Evolutionary conservation across 2,329 filamentous ascomycete species (phyloP).

Genomic region (Xylaria sp.): DNA sequence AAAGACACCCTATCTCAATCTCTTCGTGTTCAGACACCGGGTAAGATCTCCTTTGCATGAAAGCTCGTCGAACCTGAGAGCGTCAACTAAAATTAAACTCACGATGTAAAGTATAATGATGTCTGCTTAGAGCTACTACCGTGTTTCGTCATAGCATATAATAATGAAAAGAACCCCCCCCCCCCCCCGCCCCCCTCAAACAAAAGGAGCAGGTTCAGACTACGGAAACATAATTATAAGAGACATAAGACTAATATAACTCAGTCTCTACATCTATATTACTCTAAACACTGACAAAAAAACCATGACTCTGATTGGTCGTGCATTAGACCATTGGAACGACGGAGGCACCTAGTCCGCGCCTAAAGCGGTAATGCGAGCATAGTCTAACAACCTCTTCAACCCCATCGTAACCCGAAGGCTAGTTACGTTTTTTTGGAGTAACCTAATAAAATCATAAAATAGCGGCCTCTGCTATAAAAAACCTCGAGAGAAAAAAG

Average conservation of each 20-base stretch:
- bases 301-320: conserved; percentile 18
- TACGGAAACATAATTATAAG: background rate
- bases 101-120: too few relatives aligned
- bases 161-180: too few relatives aligned
- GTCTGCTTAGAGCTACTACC: too few relatives aligned
- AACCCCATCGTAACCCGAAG: conserved; percentile 14
- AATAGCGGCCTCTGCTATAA: background rate
- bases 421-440: background rate
- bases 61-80: too few relatives aligned
- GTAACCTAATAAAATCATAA: background rate
- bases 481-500: background rate
- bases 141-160: too few relatives aligned
- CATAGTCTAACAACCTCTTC: conserved; percentile 3
- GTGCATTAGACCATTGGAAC: background rate
- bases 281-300: background rate
- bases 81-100: too few relatives aligned
- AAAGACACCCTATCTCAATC: too few relatives aligned
- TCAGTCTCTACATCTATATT: background rate
- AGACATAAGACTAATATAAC: too few relatives aligned
- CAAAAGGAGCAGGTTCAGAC: background rate
- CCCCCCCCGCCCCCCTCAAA: too few relatives aligned
- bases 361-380: conserved; percentile 18
- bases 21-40: too few relatives aligned
- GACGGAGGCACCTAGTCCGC: conserved; percentile 33
- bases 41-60: too few relatives aligned